Conservation (phyloP, 1,284 basidiomycete genomes). For the Ceratobasidium sp. region DNA sequence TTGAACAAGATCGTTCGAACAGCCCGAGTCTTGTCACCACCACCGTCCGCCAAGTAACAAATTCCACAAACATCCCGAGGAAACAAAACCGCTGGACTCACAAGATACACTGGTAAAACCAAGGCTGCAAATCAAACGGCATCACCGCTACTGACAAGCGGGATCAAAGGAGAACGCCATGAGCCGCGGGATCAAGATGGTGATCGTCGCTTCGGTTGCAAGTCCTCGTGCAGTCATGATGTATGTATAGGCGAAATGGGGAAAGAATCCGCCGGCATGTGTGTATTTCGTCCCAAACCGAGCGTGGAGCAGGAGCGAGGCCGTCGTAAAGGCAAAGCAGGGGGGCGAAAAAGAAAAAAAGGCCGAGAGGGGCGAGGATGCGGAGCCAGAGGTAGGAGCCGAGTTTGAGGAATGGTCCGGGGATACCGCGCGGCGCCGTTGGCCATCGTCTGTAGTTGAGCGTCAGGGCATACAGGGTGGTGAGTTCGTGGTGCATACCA, state of each 20-base stretch:
- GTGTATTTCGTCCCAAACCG: constrained; percentile 53
- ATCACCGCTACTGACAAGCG: constrained; percentile 54
- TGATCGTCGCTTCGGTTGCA: constrained; percentile 54
- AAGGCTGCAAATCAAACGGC: constrained; percentile 58
- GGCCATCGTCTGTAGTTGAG: constrained; percentile 55
- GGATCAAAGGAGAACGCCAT: constrained; percentile 48
- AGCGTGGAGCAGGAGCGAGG: constrained; percentile 56
- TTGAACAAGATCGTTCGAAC: constrained; percentile 63
- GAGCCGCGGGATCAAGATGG: constrained; percentile 47
- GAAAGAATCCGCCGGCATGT: constrained; percentile 59
- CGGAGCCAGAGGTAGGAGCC: too few species aligned
- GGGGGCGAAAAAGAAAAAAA: constrained; percentile 56
- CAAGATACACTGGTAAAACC: constrained; percentile 57
- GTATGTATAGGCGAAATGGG: constrained; percentile 56
- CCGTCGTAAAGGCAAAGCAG: constrained; percentile 57
- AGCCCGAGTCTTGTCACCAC: constrained; percentile 25
- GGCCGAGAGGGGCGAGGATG: constrained; percentile 53
- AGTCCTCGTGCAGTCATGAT: constrained; percentile 52
- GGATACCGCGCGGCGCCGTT: constrained; percentile 56
- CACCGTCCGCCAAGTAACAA: background rate
- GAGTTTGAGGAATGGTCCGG: constrained; percentile 56
- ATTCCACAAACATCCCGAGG: background rate
- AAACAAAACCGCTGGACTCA: constrained; percentile 17
- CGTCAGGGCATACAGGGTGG: constrained; percentile 49
- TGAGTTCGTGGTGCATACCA: background rate